These are phyloP conservation scores for Amanita pseudoporphyria DNA, from an alignment of 768 basidiomycete species.

Conservation along the genomic window DNA sequence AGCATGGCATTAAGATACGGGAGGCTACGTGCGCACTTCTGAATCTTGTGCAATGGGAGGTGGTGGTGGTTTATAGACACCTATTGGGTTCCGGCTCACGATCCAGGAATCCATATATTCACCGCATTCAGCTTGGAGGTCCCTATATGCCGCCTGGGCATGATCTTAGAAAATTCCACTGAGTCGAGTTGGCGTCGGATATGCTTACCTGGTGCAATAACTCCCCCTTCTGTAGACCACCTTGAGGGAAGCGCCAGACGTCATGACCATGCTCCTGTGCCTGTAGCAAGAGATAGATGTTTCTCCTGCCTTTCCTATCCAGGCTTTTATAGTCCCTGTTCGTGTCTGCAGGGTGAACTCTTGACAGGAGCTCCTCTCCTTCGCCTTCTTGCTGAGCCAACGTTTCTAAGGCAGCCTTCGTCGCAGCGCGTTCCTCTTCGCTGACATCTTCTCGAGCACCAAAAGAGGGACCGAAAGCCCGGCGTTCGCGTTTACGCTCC, in stretches of 20 bases:
- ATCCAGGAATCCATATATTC: slow-evolving; percentile 88
- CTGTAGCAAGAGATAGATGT: slow-evolving; percentile 79
- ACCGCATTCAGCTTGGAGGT: slow-evolving; percentile 66
- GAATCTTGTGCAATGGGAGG: slow-evolving; percentile 17
- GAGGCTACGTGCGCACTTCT: slow-evolving; percentile 23
- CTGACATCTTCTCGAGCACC: slow-evolving; percentile 35
- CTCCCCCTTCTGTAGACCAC: slow-evolving; percentile 50
- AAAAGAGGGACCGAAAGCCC: slow-evolving; percentile 64
- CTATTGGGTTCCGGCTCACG: slow-evolving; percentile 84
- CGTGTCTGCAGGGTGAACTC: slow-evolving; percentile 52
- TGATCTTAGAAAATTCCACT: not conserved
- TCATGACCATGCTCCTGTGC: slow-evolving; percentile 36
- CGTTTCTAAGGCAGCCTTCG: slow-evolving; percentile 50
- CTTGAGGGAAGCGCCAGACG: slow-evolving; percentile 79
- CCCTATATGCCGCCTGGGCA: slow-evolving; percentile 61
- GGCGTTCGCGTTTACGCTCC: slow-evolving; percentile 60
- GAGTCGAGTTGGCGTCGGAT: not conserved
- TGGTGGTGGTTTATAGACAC: slow-evolving; percentile 50
- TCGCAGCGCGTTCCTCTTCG: slow-evolving; percentile 36
- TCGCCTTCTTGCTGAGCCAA: slow-evolving; percentile 50
- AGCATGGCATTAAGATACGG: not conserved
- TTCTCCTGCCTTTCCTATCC: slow-evolving; percentile 76
- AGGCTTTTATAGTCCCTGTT: slow-evolving; percentile 59
- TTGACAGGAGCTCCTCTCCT: slow-evolving; percentile 50
- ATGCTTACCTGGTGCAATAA: slow-evolving; percentile 65